Percentiles rank a stretch among this genome's conserved stretches.
Evolutionary conservation across 768 basidiomycete species (phyloP).

Genomic region (Suillus lakei): DNA sequence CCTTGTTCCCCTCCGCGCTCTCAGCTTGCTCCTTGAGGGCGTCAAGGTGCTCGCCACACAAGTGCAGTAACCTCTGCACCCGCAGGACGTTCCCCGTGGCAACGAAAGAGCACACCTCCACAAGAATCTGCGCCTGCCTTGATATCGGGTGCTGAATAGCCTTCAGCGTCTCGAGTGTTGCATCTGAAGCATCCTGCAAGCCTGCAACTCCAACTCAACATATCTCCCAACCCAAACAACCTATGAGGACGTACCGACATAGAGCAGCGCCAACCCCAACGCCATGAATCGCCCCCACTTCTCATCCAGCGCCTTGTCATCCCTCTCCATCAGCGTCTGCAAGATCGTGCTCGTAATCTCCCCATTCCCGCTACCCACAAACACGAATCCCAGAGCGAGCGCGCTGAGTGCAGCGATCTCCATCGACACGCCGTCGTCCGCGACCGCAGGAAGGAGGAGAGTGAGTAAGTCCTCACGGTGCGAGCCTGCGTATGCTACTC

Average conservation of each 20-base stretch:
- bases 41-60: conserved; percentile 91
- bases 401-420: conserved; percentile 88
- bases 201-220: conserved; percentile 52
- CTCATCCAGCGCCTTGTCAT: conserved; percentile 77
- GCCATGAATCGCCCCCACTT: conserved; percentile 95
- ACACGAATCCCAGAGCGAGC: conserved; percentile 91
- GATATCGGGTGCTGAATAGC: conserved; percentile 93
- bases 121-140: conserved; percentile 90
- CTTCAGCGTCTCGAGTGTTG: conserved; percentile 90
- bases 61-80: conserved; percentile 91
- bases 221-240: background rate
- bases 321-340: conserved; percentile 88
- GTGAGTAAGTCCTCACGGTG: conserved; percentile 84
- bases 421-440: conserved; percentile 84
- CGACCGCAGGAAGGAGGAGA: conserved; percentile 81
- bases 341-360: conserved; percentile 89
- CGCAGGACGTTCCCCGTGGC: conserved; percentile 95
- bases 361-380: conserved; percentile 93
- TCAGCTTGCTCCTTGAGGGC: conserved; percentile 40
- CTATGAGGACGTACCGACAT: conserved; percentile 66
- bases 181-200: conserved; percentile 90
- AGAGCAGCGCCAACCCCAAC: conserved; percentile 85
- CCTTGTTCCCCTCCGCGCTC: conserved; percentile 30
- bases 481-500: conserved; percentile 93
- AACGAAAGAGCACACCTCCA: conserved; percentile 93